Evolutionary conservation across 257 asterid genomes (phyloP), one percentile per base, ranked within the genome.

Genomic region (Ophiorrhiza pumila): DNA sequence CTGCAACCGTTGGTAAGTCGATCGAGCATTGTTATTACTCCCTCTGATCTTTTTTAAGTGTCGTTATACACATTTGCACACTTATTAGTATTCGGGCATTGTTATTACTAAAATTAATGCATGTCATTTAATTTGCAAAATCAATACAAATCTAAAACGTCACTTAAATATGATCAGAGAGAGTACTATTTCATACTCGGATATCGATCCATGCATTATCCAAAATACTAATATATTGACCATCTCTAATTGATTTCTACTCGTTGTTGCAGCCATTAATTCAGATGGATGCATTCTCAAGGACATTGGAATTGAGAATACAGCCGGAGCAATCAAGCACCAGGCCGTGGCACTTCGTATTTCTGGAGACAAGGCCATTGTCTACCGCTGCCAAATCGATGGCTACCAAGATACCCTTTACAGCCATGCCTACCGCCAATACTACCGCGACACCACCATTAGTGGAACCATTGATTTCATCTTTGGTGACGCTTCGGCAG

Each of bases 401-500:
- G 92, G 91, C 1, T 85, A 59, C 76, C 98, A 92, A 71, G 91
- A 88, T 83, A 92, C 98, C 0, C 92, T 92, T 29, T 90, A 92
- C 81, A 77, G 86, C 35, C 98, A 90, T 80, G 22, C 83, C 66
- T 85, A 82, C 86, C 86, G 97, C 32, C 98, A 92, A 22, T 90
- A 58, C 83, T 92, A 87, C 77, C 85, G 91, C 11, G 83, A 88
- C 74, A 87, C 95, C 70, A 47, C n/a, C 69, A 86, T 92, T 83
- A 55, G 81, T 1, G 98, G 98, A 68, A 90, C 98, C 78, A 83
- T 92, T 55, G 98, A 92, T 78, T 87, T 85, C 77, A 71, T 92
- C 78, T 92, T 91, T 55, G 98, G 98, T 2, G 96, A 92, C 55
- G 96, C 94, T 7, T 45, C 75, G 0, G 82, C 90, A 60, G 76